These are phyloP conservation scores for Alternaria ventricosa DNA, from an alignment of 2,329 filamentous ascomycete genomes.

Conservation along the genomic window DNA sequence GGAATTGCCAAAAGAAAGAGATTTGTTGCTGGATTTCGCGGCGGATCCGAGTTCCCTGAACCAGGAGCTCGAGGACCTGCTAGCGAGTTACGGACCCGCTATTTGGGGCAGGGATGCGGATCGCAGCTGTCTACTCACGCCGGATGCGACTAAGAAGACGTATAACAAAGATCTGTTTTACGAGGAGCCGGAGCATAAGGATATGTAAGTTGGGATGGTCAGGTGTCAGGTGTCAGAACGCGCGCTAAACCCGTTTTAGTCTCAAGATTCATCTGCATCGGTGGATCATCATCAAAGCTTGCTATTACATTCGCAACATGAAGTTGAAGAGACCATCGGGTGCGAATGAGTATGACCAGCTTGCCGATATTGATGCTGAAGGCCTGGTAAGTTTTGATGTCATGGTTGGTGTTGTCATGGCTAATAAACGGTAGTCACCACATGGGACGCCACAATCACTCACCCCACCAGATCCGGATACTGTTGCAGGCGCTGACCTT, in stretches of 20 bases:
- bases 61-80: conserved; percentile 42
- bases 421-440: conserved; percentile 38
- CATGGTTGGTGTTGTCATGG: background rate
- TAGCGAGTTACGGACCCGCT: conserved; percentile 39
- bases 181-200: conserved; percentile 41
- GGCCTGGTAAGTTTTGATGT: conserved; percentile 20
- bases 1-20: conserved; percentile 46
- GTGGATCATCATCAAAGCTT: conserved; percentile 50
- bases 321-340: conserved; percentile 44
- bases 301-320: conserved; percentile 48
- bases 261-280: conserved; percentile 47
- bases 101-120: conserved; percentile 46
- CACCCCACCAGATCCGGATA: conserved; percentile 32
- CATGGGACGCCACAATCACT: conserved; percentile 36
- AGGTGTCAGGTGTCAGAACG: conserved; percentile 3
- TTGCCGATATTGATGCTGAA: conserved; percentile 41
- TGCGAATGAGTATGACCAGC: conserved; percentile 38
- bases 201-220: conserved; percentile 33
- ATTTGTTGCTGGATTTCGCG: conserved; percentile 47
- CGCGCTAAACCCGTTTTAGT: conserved; percentile 24
- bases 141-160: conserved; percentile 43
- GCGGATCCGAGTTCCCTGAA: conserved; percentile 41
- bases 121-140: conserved; percentile 40
- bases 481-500: conserved; percentile 26
- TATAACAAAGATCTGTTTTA: conserved; percentile 43